Evolutionary conservation across 768 basidiomycete genomes (phyloP).

Genomic region (Paxillus ammoniavirescens): DNA sequence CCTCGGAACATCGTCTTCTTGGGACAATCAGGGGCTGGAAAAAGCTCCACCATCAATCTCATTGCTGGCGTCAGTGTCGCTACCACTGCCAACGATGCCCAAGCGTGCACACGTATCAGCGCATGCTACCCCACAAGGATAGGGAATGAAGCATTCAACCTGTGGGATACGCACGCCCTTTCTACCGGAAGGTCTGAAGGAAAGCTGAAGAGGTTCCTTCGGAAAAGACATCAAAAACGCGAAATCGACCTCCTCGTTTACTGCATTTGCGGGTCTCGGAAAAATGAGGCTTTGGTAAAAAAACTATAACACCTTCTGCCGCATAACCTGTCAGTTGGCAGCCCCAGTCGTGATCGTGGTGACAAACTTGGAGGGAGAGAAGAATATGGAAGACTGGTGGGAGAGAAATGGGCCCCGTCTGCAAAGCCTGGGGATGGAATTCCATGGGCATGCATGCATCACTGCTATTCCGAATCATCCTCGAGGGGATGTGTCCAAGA

Average conservation of each 20-base stretch:
- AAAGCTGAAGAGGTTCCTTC: constrained; percentile 19
- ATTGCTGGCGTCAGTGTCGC: constrained; percentile 12
- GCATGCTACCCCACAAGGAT: constrained; percentile 6
- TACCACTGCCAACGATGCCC: constrained; percentile 8
- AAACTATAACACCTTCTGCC: constrained; percentile 34
- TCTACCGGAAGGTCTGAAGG: constrained; percentile 11
- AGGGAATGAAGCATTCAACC: background rate
- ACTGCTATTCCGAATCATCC: too few species aligned
- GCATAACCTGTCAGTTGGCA: constrained; percentile 32
- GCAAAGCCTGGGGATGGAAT: too few species aligned
- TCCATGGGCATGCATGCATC: too few species aligned
- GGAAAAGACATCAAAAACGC: constrained; percentile 14
- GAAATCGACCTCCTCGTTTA: constrained; percentile 42
- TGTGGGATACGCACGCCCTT: constrained; percentile 38
- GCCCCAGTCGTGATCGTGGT: constrained; percentile 39
- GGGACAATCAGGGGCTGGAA: constrained; percentile 24
- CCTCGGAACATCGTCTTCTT: constrained; percentile 19
- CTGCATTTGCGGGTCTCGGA: constrained; percentile 35
- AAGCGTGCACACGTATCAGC: constrained; percentile 14
- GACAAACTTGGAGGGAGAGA: constrained; percentile 33
- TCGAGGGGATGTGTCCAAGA: too few species aligned
- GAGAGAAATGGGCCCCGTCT: constrained; percentile 25
- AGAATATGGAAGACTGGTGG: constrained; percentile 32
- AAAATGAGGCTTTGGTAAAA: constrained; percentile 23
- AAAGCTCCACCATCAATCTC: constrained; percentile 28